Conservation (phyloP, 805 yeast species). For the Lipomyces orientalis region DNA sequence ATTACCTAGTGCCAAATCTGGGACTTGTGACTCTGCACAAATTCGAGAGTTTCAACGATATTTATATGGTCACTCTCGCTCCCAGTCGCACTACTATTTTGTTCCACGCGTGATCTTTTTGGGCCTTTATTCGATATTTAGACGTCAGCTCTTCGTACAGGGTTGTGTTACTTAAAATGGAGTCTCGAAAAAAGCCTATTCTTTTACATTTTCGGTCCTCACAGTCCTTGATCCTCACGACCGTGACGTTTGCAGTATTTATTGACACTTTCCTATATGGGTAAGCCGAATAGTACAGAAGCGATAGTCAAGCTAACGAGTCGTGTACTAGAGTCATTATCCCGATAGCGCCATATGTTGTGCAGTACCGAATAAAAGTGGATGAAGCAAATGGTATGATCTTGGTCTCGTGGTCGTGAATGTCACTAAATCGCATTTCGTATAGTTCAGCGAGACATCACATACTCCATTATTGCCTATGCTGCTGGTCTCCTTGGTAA, state of each 20-base stretch:
- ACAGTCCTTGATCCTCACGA: conserved; percentile 36
- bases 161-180: background rate
- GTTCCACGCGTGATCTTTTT: too few relatives aligned
- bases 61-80: too few relatives aligned
- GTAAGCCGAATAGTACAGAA: background rate
- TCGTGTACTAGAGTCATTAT: conserved; percentile 36
- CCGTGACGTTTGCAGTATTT: conserved; percentile 45
- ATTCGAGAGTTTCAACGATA: too few relatives aligned
- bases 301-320: background rate
- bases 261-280: conserved; percentile 46
- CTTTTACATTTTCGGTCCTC: background rate
- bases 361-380: conserved; percentile 42
- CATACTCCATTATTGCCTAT: conserved; percentile 44
- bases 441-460: conserved; percentile 41
- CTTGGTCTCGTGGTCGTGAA: background rate
- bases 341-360: conserved; percentile 47
- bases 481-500: conserved; percentile 45
- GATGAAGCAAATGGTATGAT: conserved; percentile 26
- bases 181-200: conserved; percentile 1
- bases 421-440: background rate
- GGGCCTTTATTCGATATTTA: too few relatives aligned
- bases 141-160: background rate
- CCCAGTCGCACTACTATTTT: too few relatives aligned
- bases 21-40: too few relatives aligned
- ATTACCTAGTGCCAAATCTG: too few relatives aligned